Evolutionary conservation across 805 yeast genomes (phyloP).

Genomic region (Priceomyces fermenticarens): DNA sequence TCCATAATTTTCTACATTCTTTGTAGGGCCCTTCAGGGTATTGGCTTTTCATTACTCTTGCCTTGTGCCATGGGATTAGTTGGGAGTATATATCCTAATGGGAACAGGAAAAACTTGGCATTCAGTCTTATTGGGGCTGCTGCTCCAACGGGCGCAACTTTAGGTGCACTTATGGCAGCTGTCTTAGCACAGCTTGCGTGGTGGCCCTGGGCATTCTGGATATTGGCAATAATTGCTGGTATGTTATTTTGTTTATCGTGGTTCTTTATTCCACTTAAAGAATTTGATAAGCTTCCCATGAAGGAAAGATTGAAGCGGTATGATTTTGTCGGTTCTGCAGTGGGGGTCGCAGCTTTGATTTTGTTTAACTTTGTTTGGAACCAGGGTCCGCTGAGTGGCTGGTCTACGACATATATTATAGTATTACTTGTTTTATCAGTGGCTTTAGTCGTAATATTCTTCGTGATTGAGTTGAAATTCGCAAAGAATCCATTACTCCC

Average conservation of each 20-base stretch:
- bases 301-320: conserved; percentile 10
- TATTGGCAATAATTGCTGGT: conserved; percentile 39
- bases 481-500: conserved; percentile 56
- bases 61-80: conserved; percentile 63
- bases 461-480: conserved; percentile 44
- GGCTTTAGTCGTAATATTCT: conserved; percentile 37
- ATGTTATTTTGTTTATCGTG: conserved; percentile 27
- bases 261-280: conserved; percentile 35
- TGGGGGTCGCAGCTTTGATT: conserved; percentile 60
- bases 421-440: conserved; percentile 55
- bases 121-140: conserved; percentile 58
- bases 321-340: conserved; percentile 30
- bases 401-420: conserved; percentile 59
- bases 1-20: conserved; percentile 49
- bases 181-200: conserved; percentile 42
- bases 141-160: conserved; percentile 61
- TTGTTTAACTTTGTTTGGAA: conserved; percentile 69
- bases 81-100: conserved; percentile 40
- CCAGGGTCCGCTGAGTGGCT: conserved; percentile 72
- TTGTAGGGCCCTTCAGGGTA: conserved; percentile 62
- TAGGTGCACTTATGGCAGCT: conserved; percentile 54
- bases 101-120: conserved; percentile 49
- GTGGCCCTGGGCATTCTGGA: conserved; percentile 65
- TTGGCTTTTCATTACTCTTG: conserved; percentile 56
- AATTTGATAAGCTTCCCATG: conserved; percentile 1